Conservation (phyloP, 106 monocot species). For the Dendrobium huoshanense region DNA sequence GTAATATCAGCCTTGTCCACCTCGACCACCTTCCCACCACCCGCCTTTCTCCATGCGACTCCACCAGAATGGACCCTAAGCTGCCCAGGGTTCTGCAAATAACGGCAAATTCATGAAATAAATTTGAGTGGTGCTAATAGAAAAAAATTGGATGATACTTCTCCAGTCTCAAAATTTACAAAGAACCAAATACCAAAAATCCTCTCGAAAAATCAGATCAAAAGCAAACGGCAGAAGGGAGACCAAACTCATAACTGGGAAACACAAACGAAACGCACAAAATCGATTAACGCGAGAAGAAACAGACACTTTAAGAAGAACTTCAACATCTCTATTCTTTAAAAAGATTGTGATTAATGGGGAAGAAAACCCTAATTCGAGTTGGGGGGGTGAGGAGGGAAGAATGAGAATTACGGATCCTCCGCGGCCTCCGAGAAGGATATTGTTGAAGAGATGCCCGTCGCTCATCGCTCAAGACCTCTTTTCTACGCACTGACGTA, state of each 20-base stretch:
- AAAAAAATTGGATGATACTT: not conserved
- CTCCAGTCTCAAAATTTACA: not conserved
- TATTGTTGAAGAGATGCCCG: constrained; percentile 75
- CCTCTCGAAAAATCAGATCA: too few relatives aligned
- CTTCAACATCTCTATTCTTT: not conserved
- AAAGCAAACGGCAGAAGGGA: not conserved
- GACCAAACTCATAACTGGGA: not conserved
- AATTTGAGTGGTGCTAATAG: not conserved
- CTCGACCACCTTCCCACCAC: constrained; percentile 87
- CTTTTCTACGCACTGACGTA: not conserved
- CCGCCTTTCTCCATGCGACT: constrained; percentile 86
- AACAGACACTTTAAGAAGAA: too few relatives aligned
- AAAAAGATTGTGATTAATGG: not conserved
- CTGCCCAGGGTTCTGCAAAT: constrained; percentile 84
- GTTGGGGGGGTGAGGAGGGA: not conserved
- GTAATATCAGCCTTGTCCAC: constrained; percentile 67
- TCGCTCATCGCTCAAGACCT: constrained; percentile 38
- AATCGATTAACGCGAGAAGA: too few relatives aligned
- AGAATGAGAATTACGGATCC: constrained; percentile 36
- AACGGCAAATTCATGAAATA: not conserved
- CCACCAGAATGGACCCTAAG: constrained; percentile 78
- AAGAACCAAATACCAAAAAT: too few relatives aligned
- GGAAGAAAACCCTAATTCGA: not conserved
- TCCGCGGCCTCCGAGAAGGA: constrained; percentile 80
- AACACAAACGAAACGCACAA: not conserved